A percentile compares a stretch with the other conserved stretches of the same genome.
Conservation (phyloP, 495 filamentous ascomycete species). For the Penicillium fimorum region DNA sequence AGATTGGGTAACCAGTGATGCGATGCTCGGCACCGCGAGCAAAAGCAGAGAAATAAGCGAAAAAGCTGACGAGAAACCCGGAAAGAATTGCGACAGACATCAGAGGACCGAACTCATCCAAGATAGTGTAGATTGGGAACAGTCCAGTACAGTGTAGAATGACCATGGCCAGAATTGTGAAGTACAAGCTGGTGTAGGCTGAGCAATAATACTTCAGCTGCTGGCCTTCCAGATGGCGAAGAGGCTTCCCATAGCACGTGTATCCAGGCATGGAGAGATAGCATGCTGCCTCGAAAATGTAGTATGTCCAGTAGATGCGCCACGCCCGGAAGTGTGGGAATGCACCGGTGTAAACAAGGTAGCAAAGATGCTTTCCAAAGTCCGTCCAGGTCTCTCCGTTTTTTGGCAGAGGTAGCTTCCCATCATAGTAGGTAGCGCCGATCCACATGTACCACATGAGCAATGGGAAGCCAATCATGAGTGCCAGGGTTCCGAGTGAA, state of each 20-base stretch:
- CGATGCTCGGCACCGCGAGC: slow-evolving; percentile 54
- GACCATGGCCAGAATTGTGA: slow-evolving; percentile 64
- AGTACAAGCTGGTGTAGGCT: slow-evolving; percentile 72
- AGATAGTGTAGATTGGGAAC: slow-evolving; percentile 78
- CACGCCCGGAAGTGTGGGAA: slow-evolving; percentile 74
- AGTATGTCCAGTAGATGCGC: slow-evolving; percentile 85
- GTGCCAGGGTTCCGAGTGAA: slow-evolving; percentile 60
- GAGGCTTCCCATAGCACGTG: slow-evolving; percentile 72
- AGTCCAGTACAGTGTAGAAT: slow-evolving; percentile 65
- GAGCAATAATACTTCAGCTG: slow-evolving; percentile 85
- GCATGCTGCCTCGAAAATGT: slow-evolving; percentile 68
- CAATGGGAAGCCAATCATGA: slow-evolving; percentile 84
- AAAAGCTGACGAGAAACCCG: slow-evolving; percentile 69
- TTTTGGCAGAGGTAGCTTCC: slow-evolving; percentile 65
- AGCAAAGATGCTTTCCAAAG: slow-evolving; percentile 61
- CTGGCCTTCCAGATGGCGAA: slow-evolving; percentile 61
- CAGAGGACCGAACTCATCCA: slow-evolving; percentile 86
- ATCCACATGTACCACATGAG: slow-evolving; percentile 99
- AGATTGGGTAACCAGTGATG: slow-evolving; percentile 88
- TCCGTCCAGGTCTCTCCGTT: slow-evolving; percentile 56
- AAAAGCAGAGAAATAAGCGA: slow-evolving; percentile 78
- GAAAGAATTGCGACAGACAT: slow-evolving; percentile 85
- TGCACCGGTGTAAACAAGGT: slow-evolving; percentile 71
- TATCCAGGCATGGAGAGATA: slow-evolving; percentile 82
- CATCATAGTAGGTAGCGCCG: slow-evolving; percentile 84